These are phyloP conservation scores for Polygonum maritimum DNA, from an alignment of 148 eudicot genomes.

Conservation along the genomic window DNA sequence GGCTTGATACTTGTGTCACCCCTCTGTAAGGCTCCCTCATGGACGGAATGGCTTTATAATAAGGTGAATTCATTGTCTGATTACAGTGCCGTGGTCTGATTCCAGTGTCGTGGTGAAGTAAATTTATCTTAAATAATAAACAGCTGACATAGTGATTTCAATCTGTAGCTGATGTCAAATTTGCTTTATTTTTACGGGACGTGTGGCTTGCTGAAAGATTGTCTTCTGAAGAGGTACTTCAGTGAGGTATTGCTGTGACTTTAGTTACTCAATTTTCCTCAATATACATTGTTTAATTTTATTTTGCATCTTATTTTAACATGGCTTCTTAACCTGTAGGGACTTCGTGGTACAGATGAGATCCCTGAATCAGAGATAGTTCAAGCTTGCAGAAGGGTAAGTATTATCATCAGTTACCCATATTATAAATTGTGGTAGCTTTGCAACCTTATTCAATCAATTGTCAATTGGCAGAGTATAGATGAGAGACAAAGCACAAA, in stretches of 20 bases:
- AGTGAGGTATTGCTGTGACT: constrained; percentile 53
- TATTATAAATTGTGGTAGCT: neutral
- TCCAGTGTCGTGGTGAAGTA: neutral
- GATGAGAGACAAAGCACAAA: constrained; percentile 86
- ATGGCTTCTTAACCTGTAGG: constrained; percentile 35
- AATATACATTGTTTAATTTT: neutral
- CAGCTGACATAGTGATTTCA: constrained; percentile 7
- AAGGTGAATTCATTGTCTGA: constrained; percentile 38
- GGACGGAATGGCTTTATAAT: constrained; percentile 96
- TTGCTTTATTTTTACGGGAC: constrained; percentile 84
- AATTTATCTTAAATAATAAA: neutral
- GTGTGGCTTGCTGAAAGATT: constrained; percentile 80
- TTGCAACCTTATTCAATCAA: neutral
- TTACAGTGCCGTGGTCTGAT: neutral
- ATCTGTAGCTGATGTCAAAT: constrained; percentile 71
- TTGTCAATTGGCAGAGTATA: constrained; percentile 46
- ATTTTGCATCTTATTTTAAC: neutral
- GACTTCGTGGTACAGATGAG: constrained; percentile 76
- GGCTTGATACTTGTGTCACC: constrained; percentile 96
- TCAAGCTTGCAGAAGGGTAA: constrained; percentile 92
- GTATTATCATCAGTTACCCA: constrained; percentile 16
- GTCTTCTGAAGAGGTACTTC: constrained; percentile 81
- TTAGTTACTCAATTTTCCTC: neutral
- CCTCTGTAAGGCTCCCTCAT: constrained; percentile 76
- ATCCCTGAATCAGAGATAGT: constrained; percentile 84